A percentile compares a stretch with the other conserved stretches of the same genome.
Conservation (phyloP, 2,329 filamentous ascomycete species). For the Aureobasidium zeae region DNA sequence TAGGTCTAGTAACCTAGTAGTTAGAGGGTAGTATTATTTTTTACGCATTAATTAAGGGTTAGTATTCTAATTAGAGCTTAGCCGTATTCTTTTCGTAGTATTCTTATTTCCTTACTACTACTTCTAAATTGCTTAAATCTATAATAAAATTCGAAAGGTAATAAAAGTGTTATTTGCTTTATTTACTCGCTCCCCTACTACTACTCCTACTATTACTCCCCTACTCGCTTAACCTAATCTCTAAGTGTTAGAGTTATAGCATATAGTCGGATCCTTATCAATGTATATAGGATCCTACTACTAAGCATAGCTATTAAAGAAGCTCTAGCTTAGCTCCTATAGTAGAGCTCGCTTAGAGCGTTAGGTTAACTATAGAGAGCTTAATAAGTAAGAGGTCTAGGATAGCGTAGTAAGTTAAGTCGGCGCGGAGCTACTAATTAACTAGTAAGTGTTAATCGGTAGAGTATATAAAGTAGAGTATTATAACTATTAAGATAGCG, state of each 20-base stretch:
- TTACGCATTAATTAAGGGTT: neutral
- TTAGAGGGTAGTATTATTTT: neutral
- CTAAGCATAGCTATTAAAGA: neutral
- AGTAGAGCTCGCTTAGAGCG: neutral
- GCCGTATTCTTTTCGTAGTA: neutral
- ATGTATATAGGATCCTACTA: neutral
- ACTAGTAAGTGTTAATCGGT: neutral
- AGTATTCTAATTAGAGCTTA: neutral
- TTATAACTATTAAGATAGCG: too few species aligned
- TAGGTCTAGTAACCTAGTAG: too few species aligned
- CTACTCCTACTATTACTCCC: too few species aligned
- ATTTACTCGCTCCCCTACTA: too few species aligned
- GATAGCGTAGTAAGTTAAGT: neutral
- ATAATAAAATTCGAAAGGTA: too few species aligned
- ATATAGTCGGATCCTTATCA: neutral
- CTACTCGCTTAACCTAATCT: too few species aligned
- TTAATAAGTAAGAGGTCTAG: neutral
- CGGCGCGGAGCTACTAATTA: neutral
- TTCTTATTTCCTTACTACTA: neutral
- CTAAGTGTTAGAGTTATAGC: neutral
- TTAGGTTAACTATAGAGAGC: neutral
- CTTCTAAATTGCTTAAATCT: too few species aligned
- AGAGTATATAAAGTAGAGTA: too few species aligned
- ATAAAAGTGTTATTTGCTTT: too few species aligned
- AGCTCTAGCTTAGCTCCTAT: neutral